Evolutionary conservation across 495 filamentous ascomycete species (phyloP).

Genomic region (Pseudoneurospora amorphoporcata): DNA sequence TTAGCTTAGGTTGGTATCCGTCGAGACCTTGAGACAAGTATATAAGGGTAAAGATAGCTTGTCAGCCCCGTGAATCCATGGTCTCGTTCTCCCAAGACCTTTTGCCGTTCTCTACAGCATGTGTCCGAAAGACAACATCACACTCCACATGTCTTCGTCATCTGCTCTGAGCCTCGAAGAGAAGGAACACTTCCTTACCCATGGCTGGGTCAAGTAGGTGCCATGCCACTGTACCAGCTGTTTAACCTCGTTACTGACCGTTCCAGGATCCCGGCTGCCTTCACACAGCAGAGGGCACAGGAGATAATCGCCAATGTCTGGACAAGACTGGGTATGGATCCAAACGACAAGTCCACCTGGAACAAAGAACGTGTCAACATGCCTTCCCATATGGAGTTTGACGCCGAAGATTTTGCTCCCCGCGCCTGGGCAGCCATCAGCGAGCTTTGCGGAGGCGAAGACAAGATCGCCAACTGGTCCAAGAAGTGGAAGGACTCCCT

Average conservation of each 20-base stretch:
- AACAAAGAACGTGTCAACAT: conserved; percentile 51
- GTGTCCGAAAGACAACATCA: not conserved
- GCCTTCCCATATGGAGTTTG: conserved; percentile 46
- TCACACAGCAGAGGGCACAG: conserved; percentile 50
- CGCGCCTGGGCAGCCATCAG: conserved; percentile 61
- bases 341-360: conserved; percentile 61
- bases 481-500: conserved; percentile 55
- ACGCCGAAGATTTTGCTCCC: conserved; percentile 50
- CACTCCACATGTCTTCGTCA: conserved; percentile 18
- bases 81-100: not conserved
- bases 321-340: conserved; percentile 57
- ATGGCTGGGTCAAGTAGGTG: conserved; percentile 51
- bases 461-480: conserved; percentile 40
- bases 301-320: conserved; percentile 50
- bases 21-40: not conserved
- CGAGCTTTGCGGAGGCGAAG: conserved; percentile 58
- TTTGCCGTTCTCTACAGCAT: not conserved
- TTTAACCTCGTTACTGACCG: not conserved
- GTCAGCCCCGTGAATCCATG: not conserved
- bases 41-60: not conserved
- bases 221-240: not conserved
- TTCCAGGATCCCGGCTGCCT: conserved; percentile 28
- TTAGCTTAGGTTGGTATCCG: not conserved
- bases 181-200: conserved; percentile 53
- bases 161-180: conserved; percentile 46